Base-by-base conservation (phyloP, 2,329 filamentous ascomycete species). In the Reticulascus tulasneorum region DNA sequence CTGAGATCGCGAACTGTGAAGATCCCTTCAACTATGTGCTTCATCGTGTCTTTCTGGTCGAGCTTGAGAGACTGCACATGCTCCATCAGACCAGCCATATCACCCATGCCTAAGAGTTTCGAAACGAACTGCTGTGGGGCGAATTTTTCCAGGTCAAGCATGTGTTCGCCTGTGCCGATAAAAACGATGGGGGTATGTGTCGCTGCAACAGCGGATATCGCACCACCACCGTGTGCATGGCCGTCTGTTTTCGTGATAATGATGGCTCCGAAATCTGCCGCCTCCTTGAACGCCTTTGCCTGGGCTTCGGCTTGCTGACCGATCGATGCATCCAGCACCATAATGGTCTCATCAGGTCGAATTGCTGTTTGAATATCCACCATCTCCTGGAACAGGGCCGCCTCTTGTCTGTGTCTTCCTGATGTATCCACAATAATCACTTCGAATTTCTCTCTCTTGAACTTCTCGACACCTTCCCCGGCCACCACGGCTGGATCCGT, bases 191-290 rank as follows among this genome's bases (percentile, higher is more conserved):
- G 93, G 0, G 93, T 97, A 51, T 91, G 84, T 21, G 93, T 98
- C 3, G 93, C 93, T 1, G 93, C 93, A 38, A 98, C 93, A 9
- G 93, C 93, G 4, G 91, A 97, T 38, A 98, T 98, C 43, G 93
- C 93, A 67, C 93, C 93, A 71, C 93, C 93, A 52, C 93, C 93
- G 29, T 87, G 86, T 2, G 93, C 93, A 50, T 95, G 88, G 47
- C 93, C 93, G 57, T 98, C 93, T 0, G 91, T 97, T 70, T 98
- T 98, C 34, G 93, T 98, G 56, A 98, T 96, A 56, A 98, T 95
- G 53, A 98, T 98, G 47, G 93, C 89, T 56, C 93, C 93, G 52
- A 97, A 98, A 60, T 96, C 88, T 22, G 93, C 90, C 1, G 90
- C 87, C 48, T 94, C 89, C 62, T 98, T 98, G 78, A 98, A 98